A percentile compares a stretch with the other conserved stretches of the same genome.
phyloP scores from a whole-genome alignment of 768 basidiomycete genomes.

The Leccinum disarticulatum region DNA sequence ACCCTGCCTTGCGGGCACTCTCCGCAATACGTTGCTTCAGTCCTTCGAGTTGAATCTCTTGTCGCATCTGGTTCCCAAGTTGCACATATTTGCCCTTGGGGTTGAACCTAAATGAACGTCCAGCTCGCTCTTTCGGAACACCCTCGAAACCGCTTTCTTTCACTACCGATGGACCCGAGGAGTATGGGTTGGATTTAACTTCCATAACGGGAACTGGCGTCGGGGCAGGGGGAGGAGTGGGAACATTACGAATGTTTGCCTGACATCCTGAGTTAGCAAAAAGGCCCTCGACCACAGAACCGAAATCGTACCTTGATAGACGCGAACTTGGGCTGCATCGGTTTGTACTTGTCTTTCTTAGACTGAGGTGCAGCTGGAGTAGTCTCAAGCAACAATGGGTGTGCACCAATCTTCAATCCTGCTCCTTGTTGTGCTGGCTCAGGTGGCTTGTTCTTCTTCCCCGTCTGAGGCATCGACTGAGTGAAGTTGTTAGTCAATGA shows the following conservation, averaged over 20 bases:
- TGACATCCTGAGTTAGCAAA: slow-evolving; percentile 20
- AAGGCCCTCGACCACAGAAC: background rate
- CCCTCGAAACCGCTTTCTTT: slow-evolving; percentile 72
- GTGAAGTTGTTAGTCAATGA: slow-evolving; percentile 1
- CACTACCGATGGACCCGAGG: slow-evolving; percentile 44
- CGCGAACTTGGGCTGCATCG: slow-evolving; percentile 99
- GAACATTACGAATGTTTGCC: slow-evolving; percentile 77
- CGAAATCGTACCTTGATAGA: slow-evolving; percentile 70
- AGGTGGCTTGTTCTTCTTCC: slow-evolving; percentile 53
- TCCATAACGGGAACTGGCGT: slow-evolving; percentile 40
- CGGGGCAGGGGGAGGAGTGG: slow-evolving; percentile 55
- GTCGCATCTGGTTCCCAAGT: slow-evolving; percentile 66
- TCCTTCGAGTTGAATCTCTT: slow-evolving; percentile 81
- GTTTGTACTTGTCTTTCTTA: slow-evolving; percentile 92
- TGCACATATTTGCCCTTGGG: slow-evolving; percentile 90
- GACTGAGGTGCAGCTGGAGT: slow-evolving; percentile 56
- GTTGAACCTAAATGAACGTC: slow-evolving; percentile 80
- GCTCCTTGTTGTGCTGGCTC: slow-evolving; percentile 77
- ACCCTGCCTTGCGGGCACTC: slow-evolving; percentile 87
- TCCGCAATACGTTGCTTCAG: slow-evolving; percentile 93
- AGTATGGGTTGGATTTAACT: slow-evolving; percentile 73
- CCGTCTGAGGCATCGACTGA: slow-evolving; percentile 53
- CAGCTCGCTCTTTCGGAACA: slow-evolving; percentile 67
- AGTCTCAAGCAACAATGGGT: slow-evolving; percentile 77
- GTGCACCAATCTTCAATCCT: slow-evolving; percentile 87